Conservation (phyloP, 2,329 filamentous ascomycete species). For the Chrysoporthe cubensis region DNA sequence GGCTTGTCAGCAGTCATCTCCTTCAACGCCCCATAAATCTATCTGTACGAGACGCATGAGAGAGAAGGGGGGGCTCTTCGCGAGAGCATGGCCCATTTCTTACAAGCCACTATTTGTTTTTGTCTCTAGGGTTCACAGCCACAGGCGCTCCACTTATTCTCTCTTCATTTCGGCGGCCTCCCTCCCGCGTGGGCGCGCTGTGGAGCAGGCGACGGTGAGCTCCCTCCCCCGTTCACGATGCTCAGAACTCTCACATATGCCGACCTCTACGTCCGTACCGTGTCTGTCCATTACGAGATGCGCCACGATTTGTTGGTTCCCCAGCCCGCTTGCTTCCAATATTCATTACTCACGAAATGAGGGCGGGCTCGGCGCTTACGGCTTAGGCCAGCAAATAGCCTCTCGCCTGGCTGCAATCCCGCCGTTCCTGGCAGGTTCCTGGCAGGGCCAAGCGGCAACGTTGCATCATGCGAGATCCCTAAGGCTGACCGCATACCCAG, state of each 20-base stretch:
- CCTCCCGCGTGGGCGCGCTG: background rate
- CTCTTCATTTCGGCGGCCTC: background rate
- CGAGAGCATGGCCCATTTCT: background rate
- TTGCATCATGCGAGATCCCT: background rate
- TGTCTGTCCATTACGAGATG: no score
- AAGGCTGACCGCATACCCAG: background rate
- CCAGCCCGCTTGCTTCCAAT: no score
- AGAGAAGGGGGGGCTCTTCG: no score
- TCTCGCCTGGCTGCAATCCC: background rate
- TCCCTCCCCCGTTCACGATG: no score
- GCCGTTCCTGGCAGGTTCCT: background rate
- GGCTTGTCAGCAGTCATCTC: no score
- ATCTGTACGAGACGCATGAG: no score
- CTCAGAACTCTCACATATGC: no score
- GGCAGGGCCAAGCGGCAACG: conserved; percentile 8
- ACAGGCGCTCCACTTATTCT: background rate
- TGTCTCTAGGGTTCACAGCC: background rate
- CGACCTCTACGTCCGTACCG: no score
- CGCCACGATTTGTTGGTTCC: no score
- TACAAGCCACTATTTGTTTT: background rate
- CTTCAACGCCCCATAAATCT: no score
- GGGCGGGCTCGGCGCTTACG: background rate
- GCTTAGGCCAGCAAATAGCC: background rate
- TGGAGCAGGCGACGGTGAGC: background rate
- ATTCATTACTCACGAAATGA: background rate